A percentile compares a stretch with the other conserved stretches of the same genome.
These are phyloP conservation scores for Drechslerella coelobrocha DNA, from an alignment of 2,329 filamentous ascomycete species.

Conservation along the genomic window DNA sequence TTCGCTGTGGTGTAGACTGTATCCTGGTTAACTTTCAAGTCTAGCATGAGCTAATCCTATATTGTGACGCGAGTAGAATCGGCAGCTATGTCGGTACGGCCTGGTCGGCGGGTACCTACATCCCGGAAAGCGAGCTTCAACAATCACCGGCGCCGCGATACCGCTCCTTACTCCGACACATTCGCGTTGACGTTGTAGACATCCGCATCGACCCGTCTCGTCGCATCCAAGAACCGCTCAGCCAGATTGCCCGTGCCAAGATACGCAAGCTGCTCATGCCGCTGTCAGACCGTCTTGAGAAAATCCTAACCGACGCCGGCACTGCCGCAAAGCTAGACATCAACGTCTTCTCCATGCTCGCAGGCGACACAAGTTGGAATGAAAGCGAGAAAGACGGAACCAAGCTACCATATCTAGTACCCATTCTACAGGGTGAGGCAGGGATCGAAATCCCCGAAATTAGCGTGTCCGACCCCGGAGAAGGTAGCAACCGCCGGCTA, in stretches of 20 bases:
- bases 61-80: conserved; percentile 1
- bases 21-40: too few species aligned
- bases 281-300: not conserved
- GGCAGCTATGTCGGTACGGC: conserved; percentile 10
- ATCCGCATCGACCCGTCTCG: conserved; percentile 1
- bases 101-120: conserved; percentile 10
- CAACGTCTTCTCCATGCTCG: not conserved
- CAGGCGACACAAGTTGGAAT: not conserved
- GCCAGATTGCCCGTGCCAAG: not conserved
- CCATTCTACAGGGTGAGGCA: too few species aligned
- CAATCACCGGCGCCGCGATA: not conserved
- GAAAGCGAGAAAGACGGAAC: not conserved
- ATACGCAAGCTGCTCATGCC: conserved; percentile 14
- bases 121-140: not conserved
- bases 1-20: too few species aligned
- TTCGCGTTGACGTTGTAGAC: conserved; percentile 22
- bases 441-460: too few species aligned
- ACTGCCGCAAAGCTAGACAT: not conserved
- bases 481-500: not conserved
- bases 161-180: conserved; percentile 12
- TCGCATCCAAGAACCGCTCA: conserved; percentile 2
- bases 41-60: too few species aligned
- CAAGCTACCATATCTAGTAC: too few species aligned
- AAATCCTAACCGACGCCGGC: not conserved
- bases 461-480: not conserved